Evolutionary conservation across 805 yeast species (phyloP), one percentile per base, ranked within the genome.

Genomic region (Clavispora santaluciae): DNA sequence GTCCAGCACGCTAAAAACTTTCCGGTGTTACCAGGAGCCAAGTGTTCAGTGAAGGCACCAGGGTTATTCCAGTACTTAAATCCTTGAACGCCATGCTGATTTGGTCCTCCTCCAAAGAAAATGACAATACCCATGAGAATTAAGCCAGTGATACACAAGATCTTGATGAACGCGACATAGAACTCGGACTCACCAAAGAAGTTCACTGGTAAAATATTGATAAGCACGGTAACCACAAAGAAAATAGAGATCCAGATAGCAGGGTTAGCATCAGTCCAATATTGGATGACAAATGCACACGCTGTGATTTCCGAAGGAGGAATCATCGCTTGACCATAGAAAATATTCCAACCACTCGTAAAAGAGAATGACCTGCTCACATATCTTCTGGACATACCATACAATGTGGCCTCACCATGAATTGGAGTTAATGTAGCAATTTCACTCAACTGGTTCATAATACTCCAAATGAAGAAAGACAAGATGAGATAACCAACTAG

Each of bases 211-310:
- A 55, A 43, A 44, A 60, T 43, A 39, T 66, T 66, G 25, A 63
- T 50, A 26, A 54, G 43, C 8, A 64, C 43, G 6, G 46, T 50
- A 44, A 57, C 53, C 5, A 63, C 64, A 50, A 67, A 78, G 48
- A 79, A 78, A 25, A 78, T 70, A 3, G 73, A 66, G 29, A 79
- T 78, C 58, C 70, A 79, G 11, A 76, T 76, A 37, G 76, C 81
- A 3, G 80, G 62, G 51, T 71, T 55, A 6, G 28, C 28, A 35
- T 53, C 55, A 16, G 56, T 61, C 70, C 70, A 65, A 43, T 64
- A 65, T 30, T 58, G 46, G 30, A 65, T 50, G 16, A 65, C 61
- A 25, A 63, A 49, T 25, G 66, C 59, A 5, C 86, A 79, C 25
- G 70, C 70, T 3, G 66, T 57, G 26, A 64, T 55, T 48, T 65